A percentile compares a stretch with the other conserved stretches of the same genome.
phyloP scores from a whole-genome alignment of 805 yeast genomes.

The Debaryomyces prosopidis region DNA sequence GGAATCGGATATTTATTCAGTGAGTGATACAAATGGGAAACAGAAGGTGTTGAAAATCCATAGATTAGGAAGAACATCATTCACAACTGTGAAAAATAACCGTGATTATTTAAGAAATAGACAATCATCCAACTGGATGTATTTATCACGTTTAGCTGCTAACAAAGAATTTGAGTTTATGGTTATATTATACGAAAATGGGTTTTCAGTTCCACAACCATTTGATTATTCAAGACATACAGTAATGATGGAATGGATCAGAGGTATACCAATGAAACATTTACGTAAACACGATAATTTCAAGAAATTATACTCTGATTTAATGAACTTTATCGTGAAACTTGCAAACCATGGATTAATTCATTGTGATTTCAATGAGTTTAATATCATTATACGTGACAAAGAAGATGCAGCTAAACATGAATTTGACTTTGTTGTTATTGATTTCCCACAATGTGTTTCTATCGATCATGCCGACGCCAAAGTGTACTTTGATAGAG shows the following conservation, averaged over 20 bases:
- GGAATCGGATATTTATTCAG: constrained; percentile 92
- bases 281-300: constrained; percentile 69
- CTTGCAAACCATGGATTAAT: constrained; percentile 87
- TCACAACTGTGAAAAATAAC: constrained; percentile 87
- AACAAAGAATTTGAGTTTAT: constrained; percentile 89
- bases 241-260: constrained; percentile 87
- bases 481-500: constrained; percentile 83
- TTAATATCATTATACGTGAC: constrained; percentile 84
- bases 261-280: constrained; percentile 89
- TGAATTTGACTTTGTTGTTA: constrained; percentile 79
- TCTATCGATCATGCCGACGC: constrained; percentile 92
- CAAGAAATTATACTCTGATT: constrained; percentile 71
- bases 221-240: constrained; percentile 89
- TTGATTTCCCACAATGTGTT: constrained; percentile 98
- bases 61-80: constrained; percentile 91
- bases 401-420: constrained; percentile 47
- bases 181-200: constrained; percentile 69
- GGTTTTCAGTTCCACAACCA: constrained; percentile 86
- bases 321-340: constrained; percentile 84
- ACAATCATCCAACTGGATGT: constrained; percentile 89
- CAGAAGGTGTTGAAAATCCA: constrained; percentile 84
- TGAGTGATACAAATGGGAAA: constrained; percentile 62
- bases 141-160: constrained; percentile 85
- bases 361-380: constrained; percentile 97
- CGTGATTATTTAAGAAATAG: constrained; percentile 83